Evolutionary conservation across 2,329 filamentous ascomycete genomes (phyloP), one percentile per base, ranked within the genome.

Genomic region (Penicillium janthinellum): DNA sequence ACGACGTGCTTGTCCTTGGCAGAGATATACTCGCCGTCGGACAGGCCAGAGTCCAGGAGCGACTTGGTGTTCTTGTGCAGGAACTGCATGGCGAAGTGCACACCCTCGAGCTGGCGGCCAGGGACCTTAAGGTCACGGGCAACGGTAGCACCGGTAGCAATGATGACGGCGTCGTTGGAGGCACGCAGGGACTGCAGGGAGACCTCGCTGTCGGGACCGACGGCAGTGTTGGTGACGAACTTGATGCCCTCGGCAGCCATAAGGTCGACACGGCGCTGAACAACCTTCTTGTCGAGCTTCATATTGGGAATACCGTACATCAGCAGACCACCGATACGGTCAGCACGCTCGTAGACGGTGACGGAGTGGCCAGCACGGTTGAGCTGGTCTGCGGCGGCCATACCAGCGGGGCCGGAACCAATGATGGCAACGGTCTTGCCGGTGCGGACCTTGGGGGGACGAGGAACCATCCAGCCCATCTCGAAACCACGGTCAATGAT

Each of bases 281-380:
- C 94, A 64, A 97, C 88, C 74, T 92, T 92, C 85, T 98, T 98
- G 82, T 98, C 94, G 44, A 98, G 90, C 83, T 98, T 98, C 94
- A 98, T 98, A 83, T 98, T 98, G 67, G 94, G 94, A 68, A 98
- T 98, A 68, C 94, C 94, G 74, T 98, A 97, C 94, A 97, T 97
- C 71, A 98, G 86, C 57, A 98, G 84, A 77, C 94, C 94, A 79
- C 94, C 94, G 59, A 90, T 82, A 66, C 94, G 91, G 74, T 98
- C 94, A 61, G 92, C 87, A 65, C 94, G 91, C 84, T 98, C 94
- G 73, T 95, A 97, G 17, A 98, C 87, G 12, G 92, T 96, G 56
- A 97, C 92, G 4, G 75, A 81, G 80, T 98, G 94, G 31, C 94
- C 94, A 69, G 90, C 91, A 70, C 90, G 90, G 86, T 98, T 98